These are phyloP conservation scores for Primulina eburnea DNA, from an alignment of 257 asterid genomes.

Conservation along the genomic window DNA sequence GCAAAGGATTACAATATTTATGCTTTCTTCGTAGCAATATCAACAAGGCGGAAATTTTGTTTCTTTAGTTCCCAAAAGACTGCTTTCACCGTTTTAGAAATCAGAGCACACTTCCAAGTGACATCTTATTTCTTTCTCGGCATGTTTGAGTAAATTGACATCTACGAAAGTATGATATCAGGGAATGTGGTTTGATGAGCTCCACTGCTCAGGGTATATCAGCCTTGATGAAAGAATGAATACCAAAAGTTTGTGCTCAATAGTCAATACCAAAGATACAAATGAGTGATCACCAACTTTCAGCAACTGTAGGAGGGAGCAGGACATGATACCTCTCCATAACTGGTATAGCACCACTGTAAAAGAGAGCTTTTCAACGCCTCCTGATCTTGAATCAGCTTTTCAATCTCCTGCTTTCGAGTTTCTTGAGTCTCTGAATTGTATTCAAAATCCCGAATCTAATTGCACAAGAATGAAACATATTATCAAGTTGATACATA, in stretches of 20 bases:
- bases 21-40: no score
- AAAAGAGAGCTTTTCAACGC: conserved; percentile 48
- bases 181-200: no score
- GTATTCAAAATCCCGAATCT: conserved; percentile 83
- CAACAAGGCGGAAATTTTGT: neutral
- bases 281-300: conserved; percentile 9
- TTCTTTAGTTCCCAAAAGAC: neutral
- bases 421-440: conserved; percentile 75
- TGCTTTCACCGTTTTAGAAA: conserved; percentile 3
- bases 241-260: neutral
- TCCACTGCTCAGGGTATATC: no score
- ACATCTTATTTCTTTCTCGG: neutral
- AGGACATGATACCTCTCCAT: conserved; percentile 46
- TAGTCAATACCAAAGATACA: neutral
- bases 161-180: no score
- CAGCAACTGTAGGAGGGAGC: conserved; percentile 16
- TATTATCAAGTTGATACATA: conserved; percentile 11
- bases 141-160: no score
- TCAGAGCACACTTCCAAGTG: neutral
- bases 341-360: conserved; percentile 60
- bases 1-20: neutral
- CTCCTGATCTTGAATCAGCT: conserved; percentile 50
- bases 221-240: no score
- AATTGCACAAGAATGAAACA: conserved; percentile 26
- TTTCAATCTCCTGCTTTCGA: conserved; percentile 57